Evolutionary conservation across 768 basidiomycete species (phyloP).

Genomic region (Gloeopeniophorella convolvens): DNA sequence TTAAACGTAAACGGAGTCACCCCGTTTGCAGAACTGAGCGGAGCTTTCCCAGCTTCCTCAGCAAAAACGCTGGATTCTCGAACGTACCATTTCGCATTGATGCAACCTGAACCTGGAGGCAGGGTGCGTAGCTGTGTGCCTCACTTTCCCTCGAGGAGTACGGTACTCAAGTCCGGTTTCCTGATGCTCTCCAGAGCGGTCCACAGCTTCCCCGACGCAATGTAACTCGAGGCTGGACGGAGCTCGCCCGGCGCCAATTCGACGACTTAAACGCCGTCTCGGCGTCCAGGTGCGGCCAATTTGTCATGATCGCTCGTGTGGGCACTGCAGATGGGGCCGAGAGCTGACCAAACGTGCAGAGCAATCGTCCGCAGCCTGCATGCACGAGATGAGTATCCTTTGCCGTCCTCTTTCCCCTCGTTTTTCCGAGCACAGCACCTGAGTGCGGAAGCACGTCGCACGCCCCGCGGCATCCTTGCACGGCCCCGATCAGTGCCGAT

Average conservation of each 20-base stretch:
- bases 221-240: slow-evolving; percentile 55
- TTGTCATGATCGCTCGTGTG: background rate
- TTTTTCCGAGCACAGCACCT: slow-evolving; percentile 30
- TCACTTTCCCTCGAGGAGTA: background rate
- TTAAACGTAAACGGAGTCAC: slow-evolving; percentile 49
- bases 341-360: background rate
- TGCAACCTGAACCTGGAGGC: background rate
- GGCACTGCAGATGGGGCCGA: background rate
- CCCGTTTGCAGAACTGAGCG: slow-evolving; percentile 51
- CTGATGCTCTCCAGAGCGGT: slow-evolving; percentile 7
- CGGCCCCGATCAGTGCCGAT: slow-evolving; percentile 9
- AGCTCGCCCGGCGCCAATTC: slow-evolving; percentile 31
- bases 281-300: slow-evolving; percentile 33
- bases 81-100: slow-evolving; percentile 38
- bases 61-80: slow-evolving; percentile 24
- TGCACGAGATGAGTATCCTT: slow-evolving; percentile 47
- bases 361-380: slow-evolving; percentile 28
- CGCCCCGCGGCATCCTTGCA: slow-evolving; percentile 7
- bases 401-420: slow-evolving; percentile 54
- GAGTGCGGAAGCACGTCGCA: slow-evolving; percentile 10
- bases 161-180: background rate
- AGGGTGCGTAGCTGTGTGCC: slow-evolving; percentile 6
- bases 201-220: slow-evolving; percentile 39
- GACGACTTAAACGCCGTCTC: slow-evolving; percentile 35
- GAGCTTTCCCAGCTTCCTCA: slow-evolving; percentile 41